Base-by-base conservation (phyloP, 2,329 filamentous ascomycete species). In the Fusarium sp. region DNA sequence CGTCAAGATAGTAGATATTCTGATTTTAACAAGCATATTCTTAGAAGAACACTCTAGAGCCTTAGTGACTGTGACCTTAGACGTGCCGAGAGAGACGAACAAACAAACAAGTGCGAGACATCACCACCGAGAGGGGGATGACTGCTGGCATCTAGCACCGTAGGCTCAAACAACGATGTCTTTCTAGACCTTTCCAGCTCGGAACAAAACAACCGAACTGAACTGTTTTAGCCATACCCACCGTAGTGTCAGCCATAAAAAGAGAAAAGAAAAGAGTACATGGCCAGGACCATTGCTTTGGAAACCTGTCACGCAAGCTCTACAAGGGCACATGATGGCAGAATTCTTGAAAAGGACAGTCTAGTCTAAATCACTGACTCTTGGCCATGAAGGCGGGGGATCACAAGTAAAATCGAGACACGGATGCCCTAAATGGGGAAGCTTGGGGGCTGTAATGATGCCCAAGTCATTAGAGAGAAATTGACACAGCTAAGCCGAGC, bases 1-100 rank as follows among this genome's bases (percentile, higher is more conserved):
- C 61, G 62, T 72, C 41, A 42, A 62, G 46, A 55, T 56, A 62
- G 69, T 76, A 62, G 41, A 73, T 59, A 41, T 57, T 44, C 56
- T 67, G 61, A 59, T 66, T 58, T 22, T 22, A 67, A 47, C 22
- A 52, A 66, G 55, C 44, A 47, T 33, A 42, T 47, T 36, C 12
- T 29, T 41, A 53, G 36, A 31, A 45, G 10, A 29, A 56, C 18
- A 22, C 27, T 36, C 13, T 10, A 39, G 12, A 54, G 7, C 18
- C 49, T 31, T 27, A 31, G 61, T 56, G 31, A 42, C 27, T 46
- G 7, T 17, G 27, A 35, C 12, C 36, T 27, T 33, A 33, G 20
- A 11, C 25, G 56, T 45, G 11, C 47, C 17, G 29, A 38, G 29
- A 36, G 25, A 46, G 18, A 7, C 15, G 22, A 22, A 49, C 45